Percentiles rank a stretch among this genome's conserved stretches.
These are phyloP conservation scores for Creolimax fragrantissima DNA, from an alignment of 78 protist genomes.

Conservation along the genomic window DNA sequence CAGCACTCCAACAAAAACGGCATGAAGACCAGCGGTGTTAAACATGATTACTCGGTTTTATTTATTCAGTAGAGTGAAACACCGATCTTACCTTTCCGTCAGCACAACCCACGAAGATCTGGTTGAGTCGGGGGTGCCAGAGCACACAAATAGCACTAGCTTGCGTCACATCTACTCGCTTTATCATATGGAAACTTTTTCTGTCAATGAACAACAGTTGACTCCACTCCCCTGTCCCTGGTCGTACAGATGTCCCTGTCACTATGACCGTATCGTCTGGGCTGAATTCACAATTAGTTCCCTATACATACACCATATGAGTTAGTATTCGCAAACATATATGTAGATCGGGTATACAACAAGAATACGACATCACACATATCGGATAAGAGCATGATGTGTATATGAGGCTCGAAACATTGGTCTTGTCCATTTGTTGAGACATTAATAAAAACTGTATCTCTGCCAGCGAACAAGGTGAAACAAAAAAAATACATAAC, in stretches of 20 bases:
- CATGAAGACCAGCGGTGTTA: neutral
- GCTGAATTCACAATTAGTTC: conserved; percentile 30
- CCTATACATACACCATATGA: too few relatives aligned
- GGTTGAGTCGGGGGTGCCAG: conserved; percentile 68
- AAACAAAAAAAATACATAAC: neutral
- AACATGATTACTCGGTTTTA: neutral
- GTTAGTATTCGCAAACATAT: too few relatives aligned
- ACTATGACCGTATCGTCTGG: conserved; percentile 42
- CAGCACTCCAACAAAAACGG: conserved; percentile 30
- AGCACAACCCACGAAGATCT: conserved; percentile 49
- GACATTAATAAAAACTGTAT: too few relatives aligned
- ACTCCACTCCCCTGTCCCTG: conserved; percentile 14
- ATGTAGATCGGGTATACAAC: neutral
- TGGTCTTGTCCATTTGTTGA: too few relatives aligned
- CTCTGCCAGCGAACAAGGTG: neutral
- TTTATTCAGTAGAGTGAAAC: conserved; percentile 22
- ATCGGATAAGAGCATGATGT: too few relatives aligned
- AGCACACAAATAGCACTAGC: conserved; percentile 13
- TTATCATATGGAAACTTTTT: neutral
- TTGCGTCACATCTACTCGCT: neutral
- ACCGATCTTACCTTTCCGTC: conserved; percentile 32
- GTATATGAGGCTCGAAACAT: too few relatives aligned
- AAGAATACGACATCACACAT: neutral
- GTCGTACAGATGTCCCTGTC: conserved; percentile 47
- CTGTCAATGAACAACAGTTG: conserved; percentile 13